Base-by-base conservation (phyloP, 2,329 filamentous ascomycete genomes). In the Pseudogymnoascus sp. region DNA sequence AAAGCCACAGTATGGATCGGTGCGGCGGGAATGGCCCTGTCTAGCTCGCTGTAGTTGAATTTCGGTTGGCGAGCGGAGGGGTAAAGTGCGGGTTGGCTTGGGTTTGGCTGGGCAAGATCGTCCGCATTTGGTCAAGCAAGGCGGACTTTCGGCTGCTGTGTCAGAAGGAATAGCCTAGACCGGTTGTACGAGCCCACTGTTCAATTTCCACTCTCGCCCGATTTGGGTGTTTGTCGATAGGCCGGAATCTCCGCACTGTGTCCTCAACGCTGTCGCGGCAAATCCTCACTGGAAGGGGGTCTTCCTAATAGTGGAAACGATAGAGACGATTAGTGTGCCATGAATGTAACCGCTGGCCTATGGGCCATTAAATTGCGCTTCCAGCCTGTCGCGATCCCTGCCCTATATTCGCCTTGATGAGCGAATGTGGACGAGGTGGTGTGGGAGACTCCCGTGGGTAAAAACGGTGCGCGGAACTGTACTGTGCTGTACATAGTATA, bases 121-220 rank as follows among this genome's bases (percentile, higher is more conserved):
- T 33, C 26, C 46, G 46, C 26, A 7, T 56, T 56, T 19, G 46
- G 46, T 56, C 26, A 31, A 33, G 29, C n/a, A 31, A 31, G 10
- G 21, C 46, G 46, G 46, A n/a, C 4, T 33, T 33, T 26, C 46
- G 46, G n/a, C 46, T 56, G 46, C n/a, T 19, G 29, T 56, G 46
- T 56, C 46, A 56, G n/a, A 56, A 56, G 26, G 46, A 56, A 56
- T 56, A 56, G 46, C 46, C 46, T 56, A 56, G 46, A 56, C 46
- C 46, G 26, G 46, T 33, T 56, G 13, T 31, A 56, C 46, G 1
- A 56, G 29, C 29, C 46, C 46, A 33, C 46, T 19, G 26, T 33
- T 56, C 46, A 56, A 56, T 56, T 56, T 56, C 46, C 46, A 56
- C 26, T 11, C 6, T 56, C 46, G 29, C 46, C 26, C 26, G n/a